Base-by-base conservation (phyloP, 2,329 filamentous ascomycete species). In the Phialocephala subalpina region DNA sequence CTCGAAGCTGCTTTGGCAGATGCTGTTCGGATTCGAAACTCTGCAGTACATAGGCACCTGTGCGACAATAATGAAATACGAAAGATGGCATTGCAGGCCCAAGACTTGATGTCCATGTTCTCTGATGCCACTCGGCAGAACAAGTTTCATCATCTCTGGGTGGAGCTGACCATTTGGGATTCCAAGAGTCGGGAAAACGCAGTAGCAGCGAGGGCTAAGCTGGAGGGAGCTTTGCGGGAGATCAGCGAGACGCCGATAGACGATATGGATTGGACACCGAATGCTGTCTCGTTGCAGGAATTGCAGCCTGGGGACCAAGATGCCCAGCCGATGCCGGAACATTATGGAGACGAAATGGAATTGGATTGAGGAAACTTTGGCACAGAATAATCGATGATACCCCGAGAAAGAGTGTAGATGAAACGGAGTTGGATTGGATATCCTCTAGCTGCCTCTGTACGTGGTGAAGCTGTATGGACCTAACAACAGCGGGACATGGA, bases 391-490 rank as follows among this genome's bases (percentile, higher is more conserved):
- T 33, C 9, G 29, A 4, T 33, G 29, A 33, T 33, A 33, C 8
- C 47, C 47, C 16, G n/a, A 22, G 25, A 4, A 3, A 52, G 9
- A 9, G n/a, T 56, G 29, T 29, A n/a, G 29, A 57, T 38, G 55
- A 38, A 57, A 57, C 38, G 35, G 18, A 57, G 38, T 25, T 57
- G 18, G 29, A 57, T 57, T 35, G 22, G 20, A 57, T 36, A 20
- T 20, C 55, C 20, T 53, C 45, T 81, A 93, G 77, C 90, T 92
- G 18, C 92, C 92, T 57, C 92, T 82, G 79, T 96, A 96, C 11
- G 92, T 95, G 47, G 90, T 92, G 80, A 93, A 96, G 76, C 90
- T 91, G 80, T 90, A 94, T 35, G 92, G 92, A 69, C 90, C 89
- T 80, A 95, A 77, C 77, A 96, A 76, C 75, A 96, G 78, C 53